Evolutionary conservation across 352 stramenopile species (phyloP), one percentile per base, ranked within the genome.

Genomic region (Pythium folliculosum): DNA sequence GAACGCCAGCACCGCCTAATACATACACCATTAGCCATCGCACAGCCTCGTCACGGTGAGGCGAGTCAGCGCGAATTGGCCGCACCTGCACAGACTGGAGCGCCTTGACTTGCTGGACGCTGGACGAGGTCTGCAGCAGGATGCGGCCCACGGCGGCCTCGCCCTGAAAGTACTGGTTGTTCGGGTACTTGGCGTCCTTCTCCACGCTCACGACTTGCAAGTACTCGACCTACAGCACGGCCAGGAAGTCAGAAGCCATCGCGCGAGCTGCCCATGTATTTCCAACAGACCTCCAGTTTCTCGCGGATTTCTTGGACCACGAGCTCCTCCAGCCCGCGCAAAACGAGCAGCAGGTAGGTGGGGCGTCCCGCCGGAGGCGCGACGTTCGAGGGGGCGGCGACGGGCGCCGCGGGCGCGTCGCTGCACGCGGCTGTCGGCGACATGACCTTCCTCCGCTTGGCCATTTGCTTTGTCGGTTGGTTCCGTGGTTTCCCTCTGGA

Each of bases 321-420:
- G 12, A 94, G 68, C 48, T 80, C 80, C 74, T 94, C 86, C 25
- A 94, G 80, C 0, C 86, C 84, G 55, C 86, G 82, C 69, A 94
- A 77, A 63, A 88, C 84, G 21, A 94, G 81, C 67, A 94, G 68
- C 72, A 94, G 70, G 56, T 94, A 94, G 52, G 80, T 84, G 13
- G 76, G 63, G 3, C 55, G 35, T 7, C 63, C 66, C 17, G 48
- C 56, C 8, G 60, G 38, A 1, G 43, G 60, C 5, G 16, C 43
- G 50, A 12, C 6, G 19, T 6, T 9, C 5, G 50, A 6, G 14
- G 60, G n/a, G 8, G 10, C 27, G 19, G 19, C 17, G 23, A 51
- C n/a, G 17, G 13, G n/a, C 27, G 32, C 13, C 30, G 52, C 16
- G 17, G 45, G 27, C 25, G 12, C 38, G 27, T 23, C 63, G 30